Conservation (phyloP, 2,329 filamentous ascomycete genomes). For the Mariannaea sp. region DNA sequence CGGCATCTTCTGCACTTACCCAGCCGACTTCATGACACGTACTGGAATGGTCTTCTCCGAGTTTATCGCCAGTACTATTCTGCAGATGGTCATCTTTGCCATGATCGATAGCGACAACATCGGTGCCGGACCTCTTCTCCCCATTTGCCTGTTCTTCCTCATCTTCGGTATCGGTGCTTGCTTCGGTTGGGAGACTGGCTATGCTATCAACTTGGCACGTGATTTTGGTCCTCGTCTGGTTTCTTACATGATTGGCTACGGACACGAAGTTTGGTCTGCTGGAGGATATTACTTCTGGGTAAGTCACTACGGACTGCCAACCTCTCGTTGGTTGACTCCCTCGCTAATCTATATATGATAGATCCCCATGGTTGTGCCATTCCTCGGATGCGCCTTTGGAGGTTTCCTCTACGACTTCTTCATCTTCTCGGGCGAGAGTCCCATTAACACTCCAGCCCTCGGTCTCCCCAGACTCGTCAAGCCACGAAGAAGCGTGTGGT, state of each 20-base stretch:
- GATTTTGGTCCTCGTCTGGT: constrained; percentile 73
- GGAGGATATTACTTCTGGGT: constrained; percentile 77
- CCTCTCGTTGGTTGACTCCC: background rate
- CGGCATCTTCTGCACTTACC: constrained; percentile 76
- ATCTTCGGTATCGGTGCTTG: constrained; percentile 75
- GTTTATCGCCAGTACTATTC: constrained; percentile 67
- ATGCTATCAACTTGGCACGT: constrained; percentile 74
- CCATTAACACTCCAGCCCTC: constrained; percentile 69
- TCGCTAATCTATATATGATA: constrained; percentile 36
- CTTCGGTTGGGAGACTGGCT: constrained; percentile 78
- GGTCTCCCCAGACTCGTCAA: constrained; percentile 60
- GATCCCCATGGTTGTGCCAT: constrained; percentile 75
- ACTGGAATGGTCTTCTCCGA: constrained; percentile 74
- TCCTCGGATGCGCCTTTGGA: constrained; percentile 66
- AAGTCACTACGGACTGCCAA: constrained; percentile 28
- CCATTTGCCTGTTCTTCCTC: constrained; percentile 70
- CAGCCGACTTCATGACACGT: constrained; percentile 67
- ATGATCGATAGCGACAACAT: constrained; percentile 63
- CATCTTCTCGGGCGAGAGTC: constrained; percentile 71
- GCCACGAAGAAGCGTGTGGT: constrained; percentile 44
- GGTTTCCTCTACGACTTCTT: constrained; percentile 70
- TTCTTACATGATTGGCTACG: constrained; percentile 71
- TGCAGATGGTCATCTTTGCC: constrained; percentile 75
- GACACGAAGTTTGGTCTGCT: constrained; percentile 67
- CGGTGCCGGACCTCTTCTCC: constrained; percentile 60